These are phyloP conservation scores for Plantago major DNA, from an alignment of 257 asterid genomes.

Conservation along the genomic window DNA sequence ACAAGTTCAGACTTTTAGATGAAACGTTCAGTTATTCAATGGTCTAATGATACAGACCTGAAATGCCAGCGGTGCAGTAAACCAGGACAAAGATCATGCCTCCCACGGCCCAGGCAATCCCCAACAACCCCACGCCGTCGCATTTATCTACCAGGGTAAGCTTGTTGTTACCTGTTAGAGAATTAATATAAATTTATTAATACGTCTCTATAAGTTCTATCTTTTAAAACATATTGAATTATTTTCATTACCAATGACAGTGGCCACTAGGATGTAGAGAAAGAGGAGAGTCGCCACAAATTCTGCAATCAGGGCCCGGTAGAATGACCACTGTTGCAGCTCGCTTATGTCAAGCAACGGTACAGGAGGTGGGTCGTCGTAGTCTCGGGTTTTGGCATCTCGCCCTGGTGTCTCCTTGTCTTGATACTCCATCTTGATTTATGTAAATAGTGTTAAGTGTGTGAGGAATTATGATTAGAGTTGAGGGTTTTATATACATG, in stretches of 20 bases:
- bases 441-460: too few species aligned
- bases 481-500: too few species aligned
- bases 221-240: too few species aligned
- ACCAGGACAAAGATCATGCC: constrained; percentile 88
- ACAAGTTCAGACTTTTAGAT: background rate
- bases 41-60: constrained; percentile 31
- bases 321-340: constrained; percentile 71
- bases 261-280: constrained; percentile 78
- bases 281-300: constrained; percentile 84
- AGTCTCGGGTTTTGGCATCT: background rate
- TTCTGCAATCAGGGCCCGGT: constrained; percentile 85
- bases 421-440: too few species aligned
- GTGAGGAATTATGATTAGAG: too few species aligned
- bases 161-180: constrained; percentile 26
- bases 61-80: constrained; percentile 92
- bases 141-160: constrained; percentile 48
- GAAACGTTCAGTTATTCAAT: background rate
- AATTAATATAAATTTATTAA: too few species aligned
- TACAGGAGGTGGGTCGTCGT: constrained; percentile 81
- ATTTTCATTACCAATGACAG: constrained; percentile 60
- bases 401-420: too few species aligned
- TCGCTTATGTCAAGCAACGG: constrained; percentile 59
- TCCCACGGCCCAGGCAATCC: constrained; percentile 87
- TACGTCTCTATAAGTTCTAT: too few species aligned
- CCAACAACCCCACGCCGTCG: constrained; percentile 79